These are phyloP conservation scores for Cucurbita maxima DNA, from an alignment of 306 rosid species.

Conservation along the genomic window DNA sequence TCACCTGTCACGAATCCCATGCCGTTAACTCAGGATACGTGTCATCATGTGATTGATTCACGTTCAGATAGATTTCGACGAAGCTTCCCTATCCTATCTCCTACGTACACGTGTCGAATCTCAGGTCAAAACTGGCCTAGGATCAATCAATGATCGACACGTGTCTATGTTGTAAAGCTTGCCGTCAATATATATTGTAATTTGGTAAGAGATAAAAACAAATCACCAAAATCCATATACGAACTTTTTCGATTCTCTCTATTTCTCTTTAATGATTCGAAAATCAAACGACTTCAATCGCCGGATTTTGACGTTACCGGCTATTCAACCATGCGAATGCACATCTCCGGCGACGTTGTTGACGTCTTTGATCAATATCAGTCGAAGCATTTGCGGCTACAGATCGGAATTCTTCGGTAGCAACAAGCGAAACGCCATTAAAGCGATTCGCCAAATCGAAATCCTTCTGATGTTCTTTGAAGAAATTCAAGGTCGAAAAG, in stretches of 20 bases:
- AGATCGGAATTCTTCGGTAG: slow-evolving; percentile 20
- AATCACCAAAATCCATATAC: not conserved
- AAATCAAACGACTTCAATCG: slow-evolving; percentile 30
- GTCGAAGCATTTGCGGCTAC: slow-evolving; percentile 21
- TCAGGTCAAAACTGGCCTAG: not conserved
- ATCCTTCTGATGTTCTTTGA: slow-evolving; percentile 41
- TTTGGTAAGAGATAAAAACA: too few relatives aligned
- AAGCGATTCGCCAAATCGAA: slow-evolving; percentile 27
- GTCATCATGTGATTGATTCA: not conserved
- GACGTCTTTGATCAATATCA: slow-evolving; percentile 26
- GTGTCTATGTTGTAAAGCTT: slow-evolving; percentile 12
- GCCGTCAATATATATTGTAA: too few relatives aligned
- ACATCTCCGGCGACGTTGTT: slow-evolving; percentile 32
- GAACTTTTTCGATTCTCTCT: not conserved
- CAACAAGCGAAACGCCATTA: slow-evolving; percentile 35
- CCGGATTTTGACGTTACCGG: slow-evolving; percentile 58
- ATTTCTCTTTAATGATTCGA: slow-evolving; percentile 25
- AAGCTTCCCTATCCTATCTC: not conserved
- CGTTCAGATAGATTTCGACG: not conserved
- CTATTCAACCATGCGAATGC: slow-evolving; percentile 40
- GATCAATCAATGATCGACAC: slow-evolving; percentile 8
- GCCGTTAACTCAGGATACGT: not conserved
- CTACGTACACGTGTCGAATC: not conserved
- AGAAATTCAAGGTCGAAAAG: slow-evolving; percentile 17
- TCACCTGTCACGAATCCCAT: slow-evolving; percentile 7